These are phyloP conservation scores for Pterulicium gracile DNA, from an alignment of 1,284 basidiomycete species.

Conservation along the genomic window DNA sequence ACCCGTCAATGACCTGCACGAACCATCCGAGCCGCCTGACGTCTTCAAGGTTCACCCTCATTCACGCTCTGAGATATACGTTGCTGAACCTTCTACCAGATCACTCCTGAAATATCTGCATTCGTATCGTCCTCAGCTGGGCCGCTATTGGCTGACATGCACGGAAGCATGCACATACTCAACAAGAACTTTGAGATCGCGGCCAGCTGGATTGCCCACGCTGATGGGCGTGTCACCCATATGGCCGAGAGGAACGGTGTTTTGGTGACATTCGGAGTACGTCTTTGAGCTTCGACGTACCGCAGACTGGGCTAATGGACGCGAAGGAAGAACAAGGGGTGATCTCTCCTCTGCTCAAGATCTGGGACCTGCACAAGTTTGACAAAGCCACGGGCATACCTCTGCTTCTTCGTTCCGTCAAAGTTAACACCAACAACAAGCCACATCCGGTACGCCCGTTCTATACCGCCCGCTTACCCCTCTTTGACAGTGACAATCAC, in stretches of 20 bases:
- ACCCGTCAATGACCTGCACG: slow-evolving; percentile 72
- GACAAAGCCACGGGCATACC: slow-evolving; percentile 67
- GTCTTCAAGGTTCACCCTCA: slow-evolving; percentile 53
- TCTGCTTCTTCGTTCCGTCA: slow-evolving; percentile 62
- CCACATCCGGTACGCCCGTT: slow-evolving; percentile 61
- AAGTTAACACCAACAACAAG: slow-evolving; percentile 66
- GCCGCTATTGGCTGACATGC: slow-evolving; percentile 69
- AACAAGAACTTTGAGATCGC: slow-evolving; percentile 65
- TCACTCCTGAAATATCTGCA: slow-evolving; percentile 62
- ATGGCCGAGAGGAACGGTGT: slow-evolving; percentile 73
- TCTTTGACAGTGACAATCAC: background rate
- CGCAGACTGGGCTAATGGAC: no score
- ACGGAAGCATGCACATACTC: slow-evolving; percentile 70
- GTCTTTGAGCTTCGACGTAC: no score
- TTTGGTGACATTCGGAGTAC: slow-evolving; percentile 76
- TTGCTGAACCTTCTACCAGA: slow-evolving; percentile 25
- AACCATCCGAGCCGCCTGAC: slow-evolving; percentile 63
- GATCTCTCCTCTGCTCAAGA: slow-evolving; percentile 72
- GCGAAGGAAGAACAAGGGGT: slow-evolving; percentile 68
- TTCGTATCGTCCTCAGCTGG: slow-evolving; percentile 51
- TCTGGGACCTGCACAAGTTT: slow-evolving; percentile 78
- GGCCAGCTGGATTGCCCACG: slow-evolving; percentile 73
- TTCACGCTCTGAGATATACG: background rate
- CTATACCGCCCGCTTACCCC: background rate
- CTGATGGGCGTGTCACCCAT: slow-evolving; percentile 69